Evolutionary conservation across 345 rosid species (phyloP).

Genomic region (Lepidium aucheri): DNA sequence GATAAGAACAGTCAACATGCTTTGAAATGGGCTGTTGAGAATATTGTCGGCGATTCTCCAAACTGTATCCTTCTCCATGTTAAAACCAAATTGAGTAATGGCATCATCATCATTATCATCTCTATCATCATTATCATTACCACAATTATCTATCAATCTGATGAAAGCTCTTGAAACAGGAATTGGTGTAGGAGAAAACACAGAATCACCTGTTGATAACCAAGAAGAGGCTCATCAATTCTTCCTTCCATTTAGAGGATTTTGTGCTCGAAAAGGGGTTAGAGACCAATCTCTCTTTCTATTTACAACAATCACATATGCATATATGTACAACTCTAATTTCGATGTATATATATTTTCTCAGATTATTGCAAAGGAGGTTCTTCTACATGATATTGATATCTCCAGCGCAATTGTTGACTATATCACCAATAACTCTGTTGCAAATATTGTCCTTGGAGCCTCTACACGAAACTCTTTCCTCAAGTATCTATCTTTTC

Average conservation of each 20-base stretch:
- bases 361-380: slow-evolving; percentile 53
- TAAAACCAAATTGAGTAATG: slow-evolving; percentile 23
- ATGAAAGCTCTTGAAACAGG: slow-evolving; percentile 9
- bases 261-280: slow-evolving; percentile 72
- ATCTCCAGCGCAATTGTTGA: slow-evolving; percentile 45
- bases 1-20: slow-evolving; percentile 84
- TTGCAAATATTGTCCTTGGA: slow-evolving; percentile 51
- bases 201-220: slow-evolving; percentile 40
- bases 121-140: not conserved
- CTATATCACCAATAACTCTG: slow-evolving; percentile 32
- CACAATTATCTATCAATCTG: not conserved
- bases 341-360: not conserved
- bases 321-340: not conserved
- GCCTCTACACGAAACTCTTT: slow-evolving; percentile 39
- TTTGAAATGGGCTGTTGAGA: slow-evolving; percentile 68
- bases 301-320: not conserved
- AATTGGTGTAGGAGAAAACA: slow-evolving; percentile 23
- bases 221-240: slow-evolving; percentile 41
- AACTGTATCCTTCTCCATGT: slow-evolving; percentile 70
- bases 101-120: not conserved
- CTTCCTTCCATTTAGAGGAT: slow-evolving; percentile 63
- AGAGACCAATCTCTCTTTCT: slow-evolving; percentile 13
- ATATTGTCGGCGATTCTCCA: slow-evolving; percentile 52
- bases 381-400: slow-evolving; percentile 52
- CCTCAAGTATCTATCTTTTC: slow-evolving; percentile 27